Evolutionary conservation across 1,139 yeast species (phyloP).

Genomic region (Saccharomycopsis crataegensis): DNA sequence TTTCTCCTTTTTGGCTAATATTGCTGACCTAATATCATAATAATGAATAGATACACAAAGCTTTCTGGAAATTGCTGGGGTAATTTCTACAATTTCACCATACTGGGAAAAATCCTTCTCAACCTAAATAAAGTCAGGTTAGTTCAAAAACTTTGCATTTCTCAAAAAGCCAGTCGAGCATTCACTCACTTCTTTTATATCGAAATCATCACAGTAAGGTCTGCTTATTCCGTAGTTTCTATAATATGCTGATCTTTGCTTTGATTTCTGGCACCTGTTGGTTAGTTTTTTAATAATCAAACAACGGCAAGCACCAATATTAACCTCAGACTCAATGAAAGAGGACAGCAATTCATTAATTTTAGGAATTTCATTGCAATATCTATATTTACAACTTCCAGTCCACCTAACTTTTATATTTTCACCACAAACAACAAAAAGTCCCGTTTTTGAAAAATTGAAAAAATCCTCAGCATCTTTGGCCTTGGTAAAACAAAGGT

Average conservation of each 20-base stretch:
- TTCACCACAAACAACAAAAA: slow-evolving; percentile 56
- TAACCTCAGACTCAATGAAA: slow-evolving; percentile 29
- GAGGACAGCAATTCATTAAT: slow-evolving; percentile 17
- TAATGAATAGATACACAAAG: slow-evolving; percentile 58
- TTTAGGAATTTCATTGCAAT: slow-evolving; percentile 8
- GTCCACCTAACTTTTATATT: slow-evolving; percentile 36
- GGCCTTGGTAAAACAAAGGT: slow-evolving; percentile 43
- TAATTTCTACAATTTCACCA: slow-evolving; percentile 58
- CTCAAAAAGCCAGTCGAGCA: background rate
- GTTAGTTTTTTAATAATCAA: slow-evolving; percentile 31
- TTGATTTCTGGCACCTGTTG: background rate
- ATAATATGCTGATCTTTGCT: background rate
- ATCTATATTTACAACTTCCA: slow-evolving; percentile 9
- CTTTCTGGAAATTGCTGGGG: slow-evolving; percentile 61
- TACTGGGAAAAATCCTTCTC: slow-evolving; percentile 44
- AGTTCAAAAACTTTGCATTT: background rate
- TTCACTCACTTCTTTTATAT: slow-evolving; percentile 27
- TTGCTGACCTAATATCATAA: slow-evolving; percentile 55
- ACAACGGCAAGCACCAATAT: slow-evolving; percentile 33
- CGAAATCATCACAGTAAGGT: slow-evolving; percentile 28
- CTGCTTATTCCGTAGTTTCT: slow-evolving; percentile 3
- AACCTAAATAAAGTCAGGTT: slow-evolving; percentile 24
- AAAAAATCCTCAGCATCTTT: slow-evolving; percentile 52
- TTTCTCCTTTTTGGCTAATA: slow-evolving; percentile 49
- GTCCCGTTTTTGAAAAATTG: slow-evolving; percentile 45